Evolutionary conservation across 1,284 basidiomycete genomes (phyloP).

Genomic region (Cutaneotrichosporon sp.): DNA sequence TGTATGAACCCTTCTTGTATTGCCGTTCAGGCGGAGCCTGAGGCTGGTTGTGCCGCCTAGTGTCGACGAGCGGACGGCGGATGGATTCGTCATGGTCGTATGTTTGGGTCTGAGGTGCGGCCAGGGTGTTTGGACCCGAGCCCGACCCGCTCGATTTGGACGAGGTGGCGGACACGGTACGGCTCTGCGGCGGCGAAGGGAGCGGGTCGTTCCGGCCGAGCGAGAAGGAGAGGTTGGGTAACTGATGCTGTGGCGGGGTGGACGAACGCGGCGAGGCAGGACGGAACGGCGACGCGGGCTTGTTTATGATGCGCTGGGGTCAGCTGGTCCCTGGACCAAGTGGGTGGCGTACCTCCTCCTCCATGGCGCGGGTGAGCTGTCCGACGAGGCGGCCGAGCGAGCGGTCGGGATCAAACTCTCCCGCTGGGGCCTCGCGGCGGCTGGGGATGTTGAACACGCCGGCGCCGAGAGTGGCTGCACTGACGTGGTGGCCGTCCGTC

Average conservation of each 20-base stretch:
- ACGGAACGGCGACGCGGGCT: constrained; percentile 22
- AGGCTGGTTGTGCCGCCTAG: constrained; percentile 32
- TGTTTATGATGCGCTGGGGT: constrained; percentile 19
- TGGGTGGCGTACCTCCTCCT: constrained; percentile 32
- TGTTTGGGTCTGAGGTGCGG: neutral
- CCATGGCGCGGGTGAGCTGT: constrained; percentile 47
- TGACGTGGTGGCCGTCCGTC: constrained; percentile 80
- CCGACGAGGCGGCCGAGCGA: constrained; percentile 62
- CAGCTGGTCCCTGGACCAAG: constrained; percentile 14
- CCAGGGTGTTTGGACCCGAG: neutral
- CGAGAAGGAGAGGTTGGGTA: constrained; percentile 55
- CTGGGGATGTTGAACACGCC: constrained; percentile 61
- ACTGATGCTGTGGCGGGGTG: constrained; percentile 25
- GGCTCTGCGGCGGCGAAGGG: constrained; percentile 39
- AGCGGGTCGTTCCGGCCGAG: constrained; percentile 44
- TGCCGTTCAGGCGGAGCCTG: neutral
- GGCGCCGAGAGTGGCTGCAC: constrained; percentile 76
- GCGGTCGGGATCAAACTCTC: constrained; percentile 82
- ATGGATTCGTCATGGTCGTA: constrained; percentile 5
- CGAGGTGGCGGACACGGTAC: constrained; percentile 25
- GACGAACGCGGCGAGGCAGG: constrained; percentile 20
- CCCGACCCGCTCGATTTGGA: constrained; percentile 8
- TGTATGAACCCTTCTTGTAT: constrained; percentile 1
- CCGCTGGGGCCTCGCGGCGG: constrained; percentile 59
- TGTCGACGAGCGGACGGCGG: constrained; percentile 35